A percentile compares a stretch with the other conserved stretches of the same genome.
Evolutionary conservation across 1,139 yeast species (phyloP).

Genomic region (Saccharomyces hybrid): DNA sequence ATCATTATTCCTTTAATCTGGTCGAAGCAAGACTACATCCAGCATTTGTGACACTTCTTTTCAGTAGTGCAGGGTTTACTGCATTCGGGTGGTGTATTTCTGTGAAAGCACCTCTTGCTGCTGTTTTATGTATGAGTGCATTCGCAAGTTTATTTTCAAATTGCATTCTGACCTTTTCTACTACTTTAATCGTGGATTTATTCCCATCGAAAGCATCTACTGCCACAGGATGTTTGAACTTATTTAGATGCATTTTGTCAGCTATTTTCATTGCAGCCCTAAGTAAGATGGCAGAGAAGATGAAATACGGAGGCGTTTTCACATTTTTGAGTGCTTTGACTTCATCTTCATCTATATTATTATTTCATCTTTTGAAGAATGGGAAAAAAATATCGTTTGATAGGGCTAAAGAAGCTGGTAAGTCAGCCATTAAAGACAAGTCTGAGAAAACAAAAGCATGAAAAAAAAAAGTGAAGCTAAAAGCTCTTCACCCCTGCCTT

Average conservation of each 20-base stretch:
- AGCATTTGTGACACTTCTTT: slow-evolving; percentile 33
- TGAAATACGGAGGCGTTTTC: slow-evolving; percentile 57
- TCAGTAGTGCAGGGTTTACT: slow-evolving; percentile 37
- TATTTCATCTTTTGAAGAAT: slow-evolving; percentile 23
- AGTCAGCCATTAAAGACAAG: neutral
- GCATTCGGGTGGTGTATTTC: slow-evolving; percentile 69
- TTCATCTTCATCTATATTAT: slow-evolving; percentile 13
- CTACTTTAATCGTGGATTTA: slow-evolving; percentile 53
- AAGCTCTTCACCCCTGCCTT: neutral
- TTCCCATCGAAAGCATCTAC: slow-evolving; percentile 52
- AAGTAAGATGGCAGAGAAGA: slow-evolving; percentile 41
- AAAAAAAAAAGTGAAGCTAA: neutral
- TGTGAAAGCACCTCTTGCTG: slow-evolving; percentile 42
- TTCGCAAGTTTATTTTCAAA: slow-evolving; percentile 47
- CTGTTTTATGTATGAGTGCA: slow-evolving; percentile 49
- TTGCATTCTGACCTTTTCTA: slow-evolving; percentile 43
- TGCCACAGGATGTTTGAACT: slow-evolving; percentile 50
- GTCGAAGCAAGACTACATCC: slow-evolving; percentile 42
- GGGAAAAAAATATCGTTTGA: slow-evolving; percentile 18
- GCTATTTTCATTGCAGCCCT: slow-evolving; percentile 59
- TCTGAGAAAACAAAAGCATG: neutral
- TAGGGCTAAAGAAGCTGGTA: slow-evolving; percentile 7
- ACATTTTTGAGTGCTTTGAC: slow-evolving; percentile 45
- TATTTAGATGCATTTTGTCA: slow-evolving; percentile 49
- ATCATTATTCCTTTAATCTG: slow-evolving; percentile 35